Percentiles rank a stretch among this genome's conserved stretches.
These are phyloP conservation scores for Sphaerulina populicola DNA, from an alignment of 2,329 filamentous ascomycete genomes.

Conservation along the genomic window DNA sequence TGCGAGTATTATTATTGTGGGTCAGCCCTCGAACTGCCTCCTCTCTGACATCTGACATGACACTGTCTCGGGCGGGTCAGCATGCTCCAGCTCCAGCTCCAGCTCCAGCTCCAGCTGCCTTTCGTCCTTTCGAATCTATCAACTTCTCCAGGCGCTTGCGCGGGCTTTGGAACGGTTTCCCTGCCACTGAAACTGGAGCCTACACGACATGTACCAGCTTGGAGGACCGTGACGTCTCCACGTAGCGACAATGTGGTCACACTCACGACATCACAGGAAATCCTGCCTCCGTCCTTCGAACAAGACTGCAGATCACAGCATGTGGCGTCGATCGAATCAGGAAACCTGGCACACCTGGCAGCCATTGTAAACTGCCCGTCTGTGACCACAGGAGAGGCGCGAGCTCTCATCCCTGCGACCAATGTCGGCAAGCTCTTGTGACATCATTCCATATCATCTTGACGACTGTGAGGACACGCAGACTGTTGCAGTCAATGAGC, in stretches of 20 bases:
- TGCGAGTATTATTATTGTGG: background rate
- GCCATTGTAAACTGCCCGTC: background rate
- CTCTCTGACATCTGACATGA: background rate
- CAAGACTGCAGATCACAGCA: conserved; percentile 7
- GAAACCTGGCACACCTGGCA: conserved; percentile 13
- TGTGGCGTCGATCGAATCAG: conserved; percentile 10
- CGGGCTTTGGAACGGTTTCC: background rate
- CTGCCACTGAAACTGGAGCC: background rate
- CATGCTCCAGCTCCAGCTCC: too few relatives aligned
- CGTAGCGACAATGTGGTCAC: conserved; percentile 1
- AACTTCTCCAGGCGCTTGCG: background rate
- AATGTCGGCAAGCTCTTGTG: conserved; percentile 11
- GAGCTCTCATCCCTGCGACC: conserved; percentile 11
- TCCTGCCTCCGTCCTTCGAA: conserved; percentile 4
- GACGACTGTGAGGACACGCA: conserved; percentile 8
- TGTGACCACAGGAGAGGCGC: conserved; percentile 12
- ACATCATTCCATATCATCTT: conserved; percentile 13
- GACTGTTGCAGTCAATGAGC: conserved; percentile 7
- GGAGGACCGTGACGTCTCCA: background rate
- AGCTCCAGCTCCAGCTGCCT: too few relatives aligned
- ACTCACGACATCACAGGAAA: background rate
- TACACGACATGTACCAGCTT: background rate
- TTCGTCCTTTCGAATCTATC: background rate
- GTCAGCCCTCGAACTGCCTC: background rate
- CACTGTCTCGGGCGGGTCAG: background rate